Evolutionary conservation across 164 flowering plant genomes (phyloP).

Genomic region (Malania oleifera): DNA sequence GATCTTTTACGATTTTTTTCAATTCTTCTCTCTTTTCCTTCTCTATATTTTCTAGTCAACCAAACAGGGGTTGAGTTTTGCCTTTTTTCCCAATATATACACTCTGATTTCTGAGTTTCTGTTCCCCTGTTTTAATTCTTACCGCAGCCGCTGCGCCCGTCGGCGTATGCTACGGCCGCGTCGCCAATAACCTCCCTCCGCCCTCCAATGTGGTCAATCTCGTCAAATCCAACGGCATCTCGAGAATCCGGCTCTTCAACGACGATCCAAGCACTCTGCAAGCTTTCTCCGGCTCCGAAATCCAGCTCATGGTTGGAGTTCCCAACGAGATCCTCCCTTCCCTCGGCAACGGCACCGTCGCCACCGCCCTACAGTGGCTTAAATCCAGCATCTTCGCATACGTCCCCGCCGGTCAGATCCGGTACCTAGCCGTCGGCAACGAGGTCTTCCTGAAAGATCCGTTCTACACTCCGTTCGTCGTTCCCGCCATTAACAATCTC

Average conservation of each 20-base stretch:
- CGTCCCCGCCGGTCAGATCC: constrained; percentile 23
- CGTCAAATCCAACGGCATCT: constrained; percentile 34
- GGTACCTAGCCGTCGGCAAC: constrained; percentile 46
- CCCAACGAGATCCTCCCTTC: constrained; percentile 41
- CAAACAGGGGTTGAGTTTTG: too few species aligned
- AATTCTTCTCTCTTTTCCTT: too few species aligned
- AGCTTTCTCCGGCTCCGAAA: constrained; percentile 33
- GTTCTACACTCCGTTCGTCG: constrained; percentile 23
- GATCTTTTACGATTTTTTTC: too few species aligned
- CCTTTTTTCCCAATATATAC: too few species aligned
- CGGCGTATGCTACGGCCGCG: constrained; percentile 49
- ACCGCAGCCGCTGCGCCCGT: constrained; percentile 32
- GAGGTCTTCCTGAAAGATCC: constrained; percentile 39
- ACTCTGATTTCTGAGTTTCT: too few species aligned
- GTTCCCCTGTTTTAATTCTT: too few species aligned
- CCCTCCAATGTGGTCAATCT: constrained; percentile 22
- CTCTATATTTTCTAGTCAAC: too few species aligned
- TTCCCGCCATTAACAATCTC: constrained; percentile 39
- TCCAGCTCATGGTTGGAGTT: constrained; percentile 38
- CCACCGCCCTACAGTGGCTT: constrained; percentile 28
- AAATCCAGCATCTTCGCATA: constrained; percentile 29
- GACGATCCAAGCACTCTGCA: constrained; percentile 24
- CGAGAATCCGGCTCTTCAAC: constrained; percentile 35
- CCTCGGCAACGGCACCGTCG: constrained; percentile 20
- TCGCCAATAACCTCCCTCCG: constrained; percentile 44